Percentiles rank a stretch among this genome's conserved stretches.
Evolutionary conservation across 2,329 filamentous ascomycete species (phyloP).

Genomic region (Sclerotinia minor): DNA sequence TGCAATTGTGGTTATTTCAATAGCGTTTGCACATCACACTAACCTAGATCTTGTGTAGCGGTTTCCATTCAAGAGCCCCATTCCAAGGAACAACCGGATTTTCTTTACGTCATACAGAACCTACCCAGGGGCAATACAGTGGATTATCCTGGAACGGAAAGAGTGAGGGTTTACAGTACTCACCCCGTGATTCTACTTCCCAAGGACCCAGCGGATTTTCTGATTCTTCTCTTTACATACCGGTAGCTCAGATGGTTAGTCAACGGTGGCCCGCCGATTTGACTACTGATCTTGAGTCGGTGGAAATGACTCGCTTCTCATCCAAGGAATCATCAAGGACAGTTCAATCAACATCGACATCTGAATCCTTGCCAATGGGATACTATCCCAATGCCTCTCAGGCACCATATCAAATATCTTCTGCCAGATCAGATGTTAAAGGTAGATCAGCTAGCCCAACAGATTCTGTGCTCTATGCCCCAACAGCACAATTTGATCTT

Average conservation of each 20-base stretch:
- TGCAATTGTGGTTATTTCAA: conserved; percentile 28
- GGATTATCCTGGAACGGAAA: conserved; percentile 38
- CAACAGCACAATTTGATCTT: conserved; percentile 38
- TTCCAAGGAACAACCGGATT: conserved; percentile 37
- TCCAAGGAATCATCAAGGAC: conserved; percentile 40
- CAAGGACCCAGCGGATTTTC: conserved; percentile 38
- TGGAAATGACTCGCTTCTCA: conserved; percentile 38
- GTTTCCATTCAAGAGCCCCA: conserved; percentile 33
- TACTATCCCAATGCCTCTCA: conserved; percentile 37
- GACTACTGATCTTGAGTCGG: conserved; percentile 34
- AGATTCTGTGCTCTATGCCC: conserved; percentile 37
- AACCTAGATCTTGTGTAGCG: conserved; percentile 40
- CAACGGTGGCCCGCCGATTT: conserved; percentile 37
- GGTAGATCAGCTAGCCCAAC: conserved; percentile 40
- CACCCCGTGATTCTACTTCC: conserved; percentile 35
- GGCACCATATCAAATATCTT: conserved; percentile 40
- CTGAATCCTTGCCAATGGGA: conserved; percentile 35
- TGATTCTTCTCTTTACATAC: conserved; percentile 35
- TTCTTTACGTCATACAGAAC: conserved; percentile 42
- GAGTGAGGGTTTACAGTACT: conserved; percentile 42
- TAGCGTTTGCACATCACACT: conserved; percentile 41
- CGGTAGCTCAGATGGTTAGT: conserved; percentile 33
- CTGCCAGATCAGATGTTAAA: conserved; percentile 39
- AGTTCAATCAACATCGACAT: conserved; percentile 34
- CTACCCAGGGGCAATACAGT: conserved; percentile 40